Conservation (phyloP, 805 yeast species). For the Wickerhamiella bombiphila region DNA sequence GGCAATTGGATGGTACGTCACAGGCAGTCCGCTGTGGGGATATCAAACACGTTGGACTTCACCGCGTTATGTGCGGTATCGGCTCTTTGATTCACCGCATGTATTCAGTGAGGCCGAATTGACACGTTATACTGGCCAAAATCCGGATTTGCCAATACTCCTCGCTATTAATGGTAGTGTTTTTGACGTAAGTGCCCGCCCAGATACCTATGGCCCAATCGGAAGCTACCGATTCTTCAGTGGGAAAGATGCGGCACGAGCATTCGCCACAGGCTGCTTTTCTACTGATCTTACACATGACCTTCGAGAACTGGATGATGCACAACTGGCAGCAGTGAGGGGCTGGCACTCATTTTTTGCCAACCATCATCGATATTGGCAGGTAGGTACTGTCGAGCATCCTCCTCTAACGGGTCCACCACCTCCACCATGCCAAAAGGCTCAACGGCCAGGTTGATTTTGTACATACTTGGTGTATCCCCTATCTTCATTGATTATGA, state of each 20-base stretch:
- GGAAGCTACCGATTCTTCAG: conserved; percentile 43
- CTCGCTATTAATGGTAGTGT: conserved; percentile 47
- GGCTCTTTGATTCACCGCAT: conserved; percentile 17
- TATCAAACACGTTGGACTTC: conserved; percentile 37
- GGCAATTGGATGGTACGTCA: conserved; percentile 25
- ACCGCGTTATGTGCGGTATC: conserved; percentile 28
- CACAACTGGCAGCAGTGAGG: conserved; percentile 28
- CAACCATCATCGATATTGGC: conserved; percentile 40
- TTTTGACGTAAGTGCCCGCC: conserved; percentile 44
- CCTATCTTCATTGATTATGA: background rate
- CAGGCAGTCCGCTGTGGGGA: conserved; percentile 49
- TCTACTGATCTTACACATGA: conserved; percentile 49
- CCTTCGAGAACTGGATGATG: conserved; percentile 42
- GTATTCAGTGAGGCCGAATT: conserved; percentile 34
- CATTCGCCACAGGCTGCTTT: conserved; percentile 59
- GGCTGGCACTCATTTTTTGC: conserved; percentile 42
- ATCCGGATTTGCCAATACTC: conserved; percentile 36
- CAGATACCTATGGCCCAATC: conserved; percentile 41
- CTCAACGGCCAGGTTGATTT: conserved; percentile 6
- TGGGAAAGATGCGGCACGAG: conserved; percentile 56
- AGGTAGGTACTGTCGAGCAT: conserved; percentile 41
- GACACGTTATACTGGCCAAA: conserved; percentile 36
- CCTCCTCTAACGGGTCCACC: conserved; percentile 32
- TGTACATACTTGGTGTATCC: too few species aligned
- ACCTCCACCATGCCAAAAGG: conserved; percentile 33